Conservation (phyloP, 306 rosid genomes). For the Malus asiatica region DNA sequence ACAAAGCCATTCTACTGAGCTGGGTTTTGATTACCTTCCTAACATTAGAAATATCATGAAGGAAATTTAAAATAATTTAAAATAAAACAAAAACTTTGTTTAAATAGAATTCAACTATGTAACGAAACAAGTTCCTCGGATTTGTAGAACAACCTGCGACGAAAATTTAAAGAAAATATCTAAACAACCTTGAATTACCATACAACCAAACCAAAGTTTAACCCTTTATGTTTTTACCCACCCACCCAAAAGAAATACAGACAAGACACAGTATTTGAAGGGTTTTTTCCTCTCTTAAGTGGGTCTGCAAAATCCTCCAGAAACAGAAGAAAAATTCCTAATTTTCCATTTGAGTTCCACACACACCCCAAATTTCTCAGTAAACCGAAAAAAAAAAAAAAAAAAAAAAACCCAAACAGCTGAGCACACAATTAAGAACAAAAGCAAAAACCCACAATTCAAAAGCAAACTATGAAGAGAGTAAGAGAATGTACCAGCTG, state of each 20-base stretch:
- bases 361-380: conserved; percentile 12
- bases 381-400: neutral
- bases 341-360: neutral
- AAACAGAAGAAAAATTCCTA: neutral
- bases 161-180: neutral
- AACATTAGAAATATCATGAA: neutral
- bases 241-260: neutral
- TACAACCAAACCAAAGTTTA: neutral
- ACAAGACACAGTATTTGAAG: neutral
- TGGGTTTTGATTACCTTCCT: neutral
- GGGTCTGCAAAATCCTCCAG: neutral
- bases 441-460: neutral
- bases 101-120: neutral
- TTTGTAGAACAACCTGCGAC: neutral
- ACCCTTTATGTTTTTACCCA: neutral
- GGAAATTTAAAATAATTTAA: neutral
- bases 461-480: neutral
- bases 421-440: neutral
- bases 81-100: neutral
- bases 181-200: neutral
- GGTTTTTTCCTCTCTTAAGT: neutral
- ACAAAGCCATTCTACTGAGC: neutral
- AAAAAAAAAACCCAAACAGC: neutral
- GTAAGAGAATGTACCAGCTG: conserved; percentile 62
- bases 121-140: neutral